A percentile compares a stretch with the other conserved stretches of the same genome.
phyloP scores from a whole-genome alignment of 2,329 filamentous ascomycete genomes.

The Triangularia setosa region DNA sequence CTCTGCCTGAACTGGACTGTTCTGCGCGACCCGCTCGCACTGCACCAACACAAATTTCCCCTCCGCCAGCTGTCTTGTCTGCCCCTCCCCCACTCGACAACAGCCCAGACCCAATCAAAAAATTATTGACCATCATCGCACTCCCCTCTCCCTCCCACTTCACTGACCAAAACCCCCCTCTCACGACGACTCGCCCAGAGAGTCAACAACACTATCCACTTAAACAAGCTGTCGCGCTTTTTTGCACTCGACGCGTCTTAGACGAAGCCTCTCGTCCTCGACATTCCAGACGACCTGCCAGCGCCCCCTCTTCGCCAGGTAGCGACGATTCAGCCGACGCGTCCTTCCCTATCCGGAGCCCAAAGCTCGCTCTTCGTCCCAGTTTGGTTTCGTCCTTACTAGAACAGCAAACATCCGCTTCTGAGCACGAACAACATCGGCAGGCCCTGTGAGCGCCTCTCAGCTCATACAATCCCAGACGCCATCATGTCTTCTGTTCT shows the following conservation, averaged over 20 bases:
- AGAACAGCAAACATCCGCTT: constrained; percentile 13
- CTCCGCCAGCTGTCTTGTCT: constrained; percentile 8
- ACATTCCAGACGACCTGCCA: not conserved
- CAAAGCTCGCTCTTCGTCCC: constrained; percentile 11
- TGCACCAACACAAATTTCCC: constrained; percentile 6
- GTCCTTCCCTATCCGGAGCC: constrained; percentile 10
- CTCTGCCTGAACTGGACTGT: not conserved
- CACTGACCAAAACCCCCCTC: constrained; percentile 11
- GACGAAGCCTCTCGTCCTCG: not conserved
- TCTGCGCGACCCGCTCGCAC: constrained; percentile 1
- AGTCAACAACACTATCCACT: not conserved
- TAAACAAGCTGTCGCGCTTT: not conserved
- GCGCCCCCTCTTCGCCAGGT: not conserved
- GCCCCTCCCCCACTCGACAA: constrained; percentile 22
- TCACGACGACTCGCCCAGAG: constrained; percentile 3
- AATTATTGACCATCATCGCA: constrained; percentile 22
- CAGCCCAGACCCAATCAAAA: constrained; percentile 23
- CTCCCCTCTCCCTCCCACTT: constrained; percentile 16
- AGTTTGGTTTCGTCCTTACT: constrained; percentile 12
- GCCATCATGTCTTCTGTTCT: constrained; percentile 79
- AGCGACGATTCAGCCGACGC: not conserved
- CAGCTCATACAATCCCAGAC: not conserved
- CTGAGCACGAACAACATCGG: constrained; percentile 1
- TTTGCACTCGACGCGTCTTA: not conserved
- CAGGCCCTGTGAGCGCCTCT: not conserved